Evolutionary conservation across 1,284 basidiomycete species (phyloP), one percentile per base, ranked within the genome.

Genomic region (Cryptococcus deneoformans): DNA sequence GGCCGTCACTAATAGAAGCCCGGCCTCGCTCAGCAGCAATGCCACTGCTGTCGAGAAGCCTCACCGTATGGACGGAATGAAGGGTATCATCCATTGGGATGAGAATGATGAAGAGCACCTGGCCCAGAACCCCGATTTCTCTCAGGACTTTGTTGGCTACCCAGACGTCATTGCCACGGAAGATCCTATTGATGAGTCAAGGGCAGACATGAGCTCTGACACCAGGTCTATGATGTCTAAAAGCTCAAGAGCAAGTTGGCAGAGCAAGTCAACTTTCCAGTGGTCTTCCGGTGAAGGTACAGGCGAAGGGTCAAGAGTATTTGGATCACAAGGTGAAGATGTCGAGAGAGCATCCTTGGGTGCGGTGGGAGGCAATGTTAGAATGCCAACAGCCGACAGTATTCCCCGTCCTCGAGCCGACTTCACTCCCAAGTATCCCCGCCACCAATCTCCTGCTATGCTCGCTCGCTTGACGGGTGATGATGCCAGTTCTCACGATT

Each of bases 371-470:
- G 61, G 56, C 11, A 55, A 57, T n/a, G 43, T 11, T 34, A 63
- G 72, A 29, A 48, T 72, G 5, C 73, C 73, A 0, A 61, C 64
- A 4, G 62, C 65, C 1, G 61, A 66, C 5, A 67, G 64, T 37
- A 69, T 75, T 45, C 70, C 74, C n/a, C 65, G 75, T 40, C 77
- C 74, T 5, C 61, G 71, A 37, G 62, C 64, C 7, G 70, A 77
- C 51, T 78, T 78, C 62, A 74, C 72, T 20, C 76, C 77, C 10
- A 61, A 71, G 24, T 76, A 74, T 58, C 75, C 76, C 14, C 68
- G 75, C 52, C 67, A 73, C 57, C 63, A 69, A 51, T 67, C 66
- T 12, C 68, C 73, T 5, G 63, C 61, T 10, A 60, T 57, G 1
- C 62, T 74, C 20, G 69, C 67, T 34, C 59, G 62, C n/a, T 53